These are phyloP conservation scores for Ormosia semicastrata DNA, from an alignment of 306 rosid species.

Conservation along the genomic window DNA sequence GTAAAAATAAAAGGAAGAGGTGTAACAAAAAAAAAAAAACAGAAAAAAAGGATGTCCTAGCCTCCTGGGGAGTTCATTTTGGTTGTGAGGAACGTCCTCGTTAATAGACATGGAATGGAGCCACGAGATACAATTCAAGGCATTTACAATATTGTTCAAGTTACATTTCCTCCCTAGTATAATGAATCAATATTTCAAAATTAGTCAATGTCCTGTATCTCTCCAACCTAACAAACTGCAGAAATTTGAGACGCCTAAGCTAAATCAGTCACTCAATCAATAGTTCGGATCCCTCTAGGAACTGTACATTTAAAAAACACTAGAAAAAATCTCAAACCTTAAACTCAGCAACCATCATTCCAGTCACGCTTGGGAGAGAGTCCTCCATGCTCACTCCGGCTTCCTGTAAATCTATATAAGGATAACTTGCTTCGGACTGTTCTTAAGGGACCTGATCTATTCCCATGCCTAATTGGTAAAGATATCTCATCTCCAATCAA, in stretches of 20 bases:
- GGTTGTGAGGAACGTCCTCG: not conserved
- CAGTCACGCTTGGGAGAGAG: slow-evolving; percentile 52
- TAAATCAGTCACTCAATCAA: slow-evolving; percentile 48
- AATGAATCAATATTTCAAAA: slow-evolving; percentile 86
- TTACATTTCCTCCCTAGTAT: slow-evolving; percentile 64
- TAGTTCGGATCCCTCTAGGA: slow-evolving; percentile 46
- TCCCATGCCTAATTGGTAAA: slow-evolving; percentile 80
- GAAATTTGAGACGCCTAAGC: slow-evolving; percentile 52
- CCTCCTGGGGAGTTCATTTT: not conserved
- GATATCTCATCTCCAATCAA: slow-evolving; percentile 68
- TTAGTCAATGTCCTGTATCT: slow-evolving; percentile 55
- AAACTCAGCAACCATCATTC: slow-evolving; percentile 57
- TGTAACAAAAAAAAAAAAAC: too few species aligned
- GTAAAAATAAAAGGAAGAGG: not conserved
- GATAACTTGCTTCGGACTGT: slow-evolving; percentile 75
- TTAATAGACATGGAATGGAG: not conserved
- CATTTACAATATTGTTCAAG: slow-evolving; percentile 53
- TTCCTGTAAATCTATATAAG: slow-evolving; percentile 67
- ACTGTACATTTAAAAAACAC: slow-evolving; percentile 77
- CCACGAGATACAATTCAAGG: slow-evolving; percentile 35
- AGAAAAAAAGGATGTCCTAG: not conserved
- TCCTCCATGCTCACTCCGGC: slow-evolving; percentile 93
- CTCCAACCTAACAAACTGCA: slow-evolving; percentile 40
- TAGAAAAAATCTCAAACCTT: slow-evolving; percentile 30
- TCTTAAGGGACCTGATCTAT: slow-evolving; percentile 91